Base-by-base conservation (phyloP, 331 rosid genomes). In the Rosa hybrid region DNA sequence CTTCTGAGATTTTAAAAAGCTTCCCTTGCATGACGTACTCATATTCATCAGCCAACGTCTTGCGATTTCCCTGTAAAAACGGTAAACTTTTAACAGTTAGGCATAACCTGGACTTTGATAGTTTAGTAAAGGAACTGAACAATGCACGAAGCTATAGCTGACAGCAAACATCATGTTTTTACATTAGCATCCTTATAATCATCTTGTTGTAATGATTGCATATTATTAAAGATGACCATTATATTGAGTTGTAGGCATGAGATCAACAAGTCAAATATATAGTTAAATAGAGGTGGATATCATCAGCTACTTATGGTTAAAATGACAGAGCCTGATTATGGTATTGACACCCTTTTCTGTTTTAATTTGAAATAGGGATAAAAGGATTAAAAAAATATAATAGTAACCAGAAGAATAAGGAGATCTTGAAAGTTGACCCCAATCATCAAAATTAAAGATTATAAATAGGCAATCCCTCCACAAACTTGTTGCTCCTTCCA, bases 21-120 rank as follows among this genome's bases (percentile, higher is more conserved):
- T 94, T 92, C 80, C 98, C 98, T 60, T 91, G 95, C 98, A 94
- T 94, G 76, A 94, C 95, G 46, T 94, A 94, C 71, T 94, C 98
- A 80, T 90, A 94, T 83, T 87, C 90, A 76, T 94, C 97, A 0
- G 96, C 98, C 67, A 94, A 82, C 9, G 94, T 89, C 88, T 89
- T 90, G 71, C 94, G 90, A 83, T 86, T 91, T 25, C 89, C 91
- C 91, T 93, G 84, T 51, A 64, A 75, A 67, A 78, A 13, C 17
- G 44, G 51, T 45, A 86, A 44, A 51, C 76, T 74, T 65, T 65
- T 18, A 9, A 4, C 6, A 30, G 38, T 76, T 2, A 27, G 30
- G 80, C 72, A 17, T 27, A 76, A 17, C 34, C 8, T 46, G 62
- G 62, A 20, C 30, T n/a, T 27, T 21, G 14, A 45, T 25, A 11